A percentile compares a stretch with the other conserved stretches of the same genome.
These are phyloP conservation scores for Conticribra weissflogii DNA, from an alignment of 108 stramenopile species.

Conservation along the genomic window DNA sequence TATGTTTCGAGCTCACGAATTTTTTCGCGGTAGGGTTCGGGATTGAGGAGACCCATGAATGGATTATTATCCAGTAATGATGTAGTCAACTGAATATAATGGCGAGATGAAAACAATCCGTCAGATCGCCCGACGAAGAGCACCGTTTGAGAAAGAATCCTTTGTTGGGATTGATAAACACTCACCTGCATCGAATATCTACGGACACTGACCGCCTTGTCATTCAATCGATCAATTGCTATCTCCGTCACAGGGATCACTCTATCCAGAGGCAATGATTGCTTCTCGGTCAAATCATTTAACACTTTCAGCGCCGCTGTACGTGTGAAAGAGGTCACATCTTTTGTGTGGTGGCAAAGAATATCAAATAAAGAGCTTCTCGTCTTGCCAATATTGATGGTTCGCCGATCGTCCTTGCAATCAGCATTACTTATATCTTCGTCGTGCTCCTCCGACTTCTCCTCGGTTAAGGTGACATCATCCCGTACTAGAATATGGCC, in stretches of 20 bases:
- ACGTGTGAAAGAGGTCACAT: conserved; percentile 85
- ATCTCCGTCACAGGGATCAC: conserved; percentile 77
- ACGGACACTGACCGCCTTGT: conserved; percentile 95
- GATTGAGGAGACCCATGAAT: conserved; percentile 89
- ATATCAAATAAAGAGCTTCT: conserved; percentile 82
- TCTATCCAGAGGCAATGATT: conserved; percentile 76
- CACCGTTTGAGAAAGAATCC: too few species aligned
- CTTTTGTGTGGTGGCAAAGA: conserved; percentile 74
- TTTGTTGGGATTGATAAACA: too few species aligned
- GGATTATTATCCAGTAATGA: conserved; percentile 93
- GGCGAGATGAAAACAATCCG: too few species aligned
- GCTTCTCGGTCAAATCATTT: conserved; percentile 63
- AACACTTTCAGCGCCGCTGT: conserved; percentile 86
- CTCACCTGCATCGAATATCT: conserved; percentile 90
- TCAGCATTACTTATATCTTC: conserved; percentile 24
- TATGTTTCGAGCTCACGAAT: conserved; percentile 67
- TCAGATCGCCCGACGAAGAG: too few species aligned
- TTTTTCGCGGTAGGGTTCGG: conserved; percentile 76
- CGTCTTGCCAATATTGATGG: conserved; percentile 54
- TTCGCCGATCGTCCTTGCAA: conserved; percentile 26
- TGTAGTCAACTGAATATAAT: conserved; percentile 45
- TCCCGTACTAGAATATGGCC: conserved; percentile 66
- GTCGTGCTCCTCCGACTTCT: conserved; percentile 12
- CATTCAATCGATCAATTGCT: conserved; percentile 89
- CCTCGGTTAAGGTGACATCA: conserved; percentile 33